phyloP scores from a whole-genome alignment of 768 basidiomycete species.

The Termitomyces eurrhizus region DNA sequence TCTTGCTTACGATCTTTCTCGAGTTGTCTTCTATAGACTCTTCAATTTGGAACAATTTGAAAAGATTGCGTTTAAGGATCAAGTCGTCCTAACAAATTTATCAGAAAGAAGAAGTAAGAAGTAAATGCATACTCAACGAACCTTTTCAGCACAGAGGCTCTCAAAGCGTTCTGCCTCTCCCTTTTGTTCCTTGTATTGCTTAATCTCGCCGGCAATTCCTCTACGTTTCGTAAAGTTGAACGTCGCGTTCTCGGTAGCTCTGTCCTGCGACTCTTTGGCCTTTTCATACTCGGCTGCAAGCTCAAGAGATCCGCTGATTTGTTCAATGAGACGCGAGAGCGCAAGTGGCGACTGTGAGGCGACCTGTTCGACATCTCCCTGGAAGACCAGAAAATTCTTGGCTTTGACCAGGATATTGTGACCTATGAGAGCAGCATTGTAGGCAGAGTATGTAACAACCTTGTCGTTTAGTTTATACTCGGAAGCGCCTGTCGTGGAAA shows the following conservation, averaged over 20 bases:
- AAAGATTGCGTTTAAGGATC: conserved; percentile 77
- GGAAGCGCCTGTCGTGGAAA: conserved; percentile 81
- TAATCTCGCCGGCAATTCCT: conserved; percentile 92
- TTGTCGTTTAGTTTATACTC: conserved; percentile 87
- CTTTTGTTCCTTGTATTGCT: conserved; percentile 97
- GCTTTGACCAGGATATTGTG: conserved; percentile 99
- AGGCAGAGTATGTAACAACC: conserved; percentile 80
- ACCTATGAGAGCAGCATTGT: conserved; percentile 80
- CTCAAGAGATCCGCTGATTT: conserved; percentile 93
- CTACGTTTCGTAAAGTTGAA: conserved; percentile 93
- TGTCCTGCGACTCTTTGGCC: conserved; percentile 82
- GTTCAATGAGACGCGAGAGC: conserved; percentile 87
- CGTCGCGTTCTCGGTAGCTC: conserved; percentile 91
- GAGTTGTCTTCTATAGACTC: conserved; percentile 73
- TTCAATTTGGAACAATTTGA: conserved; percentile 89
- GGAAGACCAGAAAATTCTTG: conserved; percentile 99
- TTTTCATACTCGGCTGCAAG: conserved; percentile 85
- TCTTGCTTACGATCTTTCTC: conserved; percentile 65
- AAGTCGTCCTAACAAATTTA: conserved; percentile 61
- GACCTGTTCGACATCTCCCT: conserved; percentile 97
- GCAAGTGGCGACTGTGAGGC: conserved; percentile 93
- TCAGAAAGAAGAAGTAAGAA: neutral
- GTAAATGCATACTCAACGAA: conserved; percentile 28
- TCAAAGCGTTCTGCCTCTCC: conserved; percentile 89
- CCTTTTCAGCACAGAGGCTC: conserved; percentile 67